Evolutionary conservation across 2,329 filamentous ascomycete species (phyloP).

Genomic region (Penicillium griseofulvum): DNA sequence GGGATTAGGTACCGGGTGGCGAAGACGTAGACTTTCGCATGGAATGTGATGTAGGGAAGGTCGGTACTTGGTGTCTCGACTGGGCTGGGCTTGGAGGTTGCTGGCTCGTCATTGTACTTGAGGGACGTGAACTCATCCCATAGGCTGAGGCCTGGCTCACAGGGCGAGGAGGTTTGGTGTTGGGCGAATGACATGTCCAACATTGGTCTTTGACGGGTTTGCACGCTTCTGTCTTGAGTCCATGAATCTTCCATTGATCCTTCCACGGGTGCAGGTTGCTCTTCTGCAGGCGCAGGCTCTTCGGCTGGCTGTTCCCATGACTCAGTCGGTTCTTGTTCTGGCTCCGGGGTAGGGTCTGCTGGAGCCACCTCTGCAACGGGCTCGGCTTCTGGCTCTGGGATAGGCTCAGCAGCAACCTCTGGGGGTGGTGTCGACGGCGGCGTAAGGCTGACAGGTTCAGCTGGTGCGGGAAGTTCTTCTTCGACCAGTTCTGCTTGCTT

Average conservation of each 20-base stretch:
- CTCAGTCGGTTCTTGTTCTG: constrained; percentile 3
- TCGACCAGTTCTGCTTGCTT: constrained; percentile 21
- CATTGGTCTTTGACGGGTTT: constrained; percentile 17
- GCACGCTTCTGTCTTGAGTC: constrained; percentile 2
- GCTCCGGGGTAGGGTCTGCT: background rate
- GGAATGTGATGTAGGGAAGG: constrained; percentile 42
- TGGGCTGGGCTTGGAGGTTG: constrained; percentile 9
- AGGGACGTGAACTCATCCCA: constrained; percentile 42
- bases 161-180: constrained; percentile 30
- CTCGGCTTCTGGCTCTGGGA: constrained; percentile 10
- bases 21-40: constrained; percentile 46
- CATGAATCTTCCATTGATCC: constrained; percentile 5
- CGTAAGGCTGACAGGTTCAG: constrained; percentile 28
- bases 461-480: constrained; percentile 22
- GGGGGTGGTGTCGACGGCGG: constrained; percentile 41
- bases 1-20: constrained; percentile 44
- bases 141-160: constrained; percentile 32
- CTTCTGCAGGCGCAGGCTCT: background rate
- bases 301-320: constrained; percentile 2
- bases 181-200: constrained; percentile 40
- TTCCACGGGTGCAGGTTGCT: background rate
- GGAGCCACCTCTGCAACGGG: background rate
- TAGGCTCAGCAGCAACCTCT: constrained; percentile 2
- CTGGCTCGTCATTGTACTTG: constrained; percentile 32
- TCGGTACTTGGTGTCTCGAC: constrained; percentile 15